These are phyloP conservation scores for Platanus orientalis DNA, from an alignment of 164 flowering plant genomes.

Conservation along the genomic window DNA sequence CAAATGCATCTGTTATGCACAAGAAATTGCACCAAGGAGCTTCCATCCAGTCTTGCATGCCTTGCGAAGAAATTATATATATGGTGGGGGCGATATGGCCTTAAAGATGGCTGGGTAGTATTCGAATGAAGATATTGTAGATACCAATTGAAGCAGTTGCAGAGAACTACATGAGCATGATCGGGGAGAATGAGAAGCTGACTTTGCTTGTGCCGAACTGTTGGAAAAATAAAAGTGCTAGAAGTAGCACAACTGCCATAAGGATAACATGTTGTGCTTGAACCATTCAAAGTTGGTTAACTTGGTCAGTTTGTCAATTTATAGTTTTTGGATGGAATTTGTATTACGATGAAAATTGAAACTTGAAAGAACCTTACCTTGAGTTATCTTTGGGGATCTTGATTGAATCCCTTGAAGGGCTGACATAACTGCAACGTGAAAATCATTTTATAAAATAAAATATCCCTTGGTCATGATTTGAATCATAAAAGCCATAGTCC, in stretches of 20 bases:
- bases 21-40: slow-evolving; percentile 23
- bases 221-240: slow-evolving; percentile 22
- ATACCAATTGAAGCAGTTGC: slow-evolving; percentile 19
- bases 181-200: slow-evolving; percentile 25
- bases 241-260: slow-evolving; percentile 16
- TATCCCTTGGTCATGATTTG: no score
- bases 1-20: slow-evolving; percentile 20
- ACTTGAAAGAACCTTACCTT: slow-evolving; percentile 12
- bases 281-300: background rate
- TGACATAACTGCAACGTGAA: slow-evolving; percentile 21
- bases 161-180: slow-evolving; percentile 24
- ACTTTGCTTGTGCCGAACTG: slow-evolving; percentile 25
- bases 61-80: slow-evolving; percentile 17
- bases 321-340: background rate
- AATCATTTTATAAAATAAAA: no score
- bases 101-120: slow-evolving; percentile 24
- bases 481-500: no score
- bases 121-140: slow-evolving; percentile 17
- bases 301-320: background rate
- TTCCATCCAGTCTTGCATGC: slow-evolving; percentile 19
- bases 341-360: no score
- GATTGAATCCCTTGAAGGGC: slow-evolving; percentile 33
- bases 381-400: slow-evolving; percentile 19
- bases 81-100: slow-evolving; percentile 24
- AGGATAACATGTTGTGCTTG: slow-evolving; percentile 22